phyloP scores from a whole-genome alignment of 345 rosid species.

The Citrus hindsii region DNA sequence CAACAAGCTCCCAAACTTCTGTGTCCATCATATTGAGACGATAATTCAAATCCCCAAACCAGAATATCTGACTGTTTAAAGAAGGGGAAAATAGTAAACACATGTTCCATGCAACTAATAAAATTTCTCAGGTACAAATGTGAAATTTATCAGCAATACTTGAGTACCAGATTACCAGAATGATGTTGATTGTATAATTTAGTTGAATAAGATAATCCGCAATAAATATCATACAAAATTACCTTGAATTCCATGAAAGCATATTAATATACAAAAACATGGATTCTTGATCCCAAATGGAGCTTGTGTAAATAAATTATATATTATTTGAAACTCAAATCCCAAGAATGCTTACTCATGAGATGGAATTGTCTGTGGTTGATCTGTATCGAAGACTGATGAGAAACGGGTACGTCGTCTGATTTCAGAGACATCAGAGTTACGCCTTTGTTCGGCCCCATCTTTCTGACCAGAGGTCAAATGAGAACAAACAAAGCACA shows the following conservation, averaged over 20 bases:
- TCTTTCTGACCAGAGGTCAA: slow-evolving; percentile 96
- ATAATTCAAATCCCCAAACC: slow-evolving; percentile 98
- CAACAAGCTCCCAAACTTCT: slow-evolving; percentile 74
- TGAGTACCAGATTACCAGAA: not conserved
- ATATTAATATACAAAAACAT: not conserved
- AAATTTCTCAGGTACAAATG: not conserved
- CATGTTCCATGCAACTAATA: not conserved
- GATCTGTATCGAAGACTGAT: slow-evolving; percentile 58
- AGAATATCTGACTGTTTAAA: slow-evolving; percentile 77
- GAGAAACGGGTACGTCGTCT: slow-evolving; percentile 75
- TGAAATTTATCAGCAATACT: not conserved
- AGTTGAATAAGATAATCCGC: not conserved
- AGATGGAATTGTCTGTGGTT: slow-evolving; percentile 75
- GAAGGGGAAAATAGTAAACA: slow-evolving; percentile 11
- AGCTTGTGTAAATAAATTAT: not conserved
- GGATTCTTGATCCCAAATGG: not conserved
- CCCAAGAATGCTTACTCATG: slow-evolving; percentile 69
- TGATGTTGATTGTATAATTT: not conserved
- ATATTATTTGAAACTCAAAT: not conserved
- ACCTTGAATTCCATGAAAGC: not conserved
- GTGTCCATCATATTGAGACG: slow-evolving; percentile 74
- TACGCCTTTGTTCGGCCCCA: slow-evolving; percentile 88
- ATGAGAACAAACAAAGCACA: slow-evolving; percentile 98
- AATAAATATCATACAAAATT: not conserved
- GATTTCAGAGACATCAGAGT: slow-evolving; percentile 86